Base-by-base conservation (phyloP, 2,329 filamentous ascomycete genomes). In the Teratosphaeriaceae sp. region DNA sequence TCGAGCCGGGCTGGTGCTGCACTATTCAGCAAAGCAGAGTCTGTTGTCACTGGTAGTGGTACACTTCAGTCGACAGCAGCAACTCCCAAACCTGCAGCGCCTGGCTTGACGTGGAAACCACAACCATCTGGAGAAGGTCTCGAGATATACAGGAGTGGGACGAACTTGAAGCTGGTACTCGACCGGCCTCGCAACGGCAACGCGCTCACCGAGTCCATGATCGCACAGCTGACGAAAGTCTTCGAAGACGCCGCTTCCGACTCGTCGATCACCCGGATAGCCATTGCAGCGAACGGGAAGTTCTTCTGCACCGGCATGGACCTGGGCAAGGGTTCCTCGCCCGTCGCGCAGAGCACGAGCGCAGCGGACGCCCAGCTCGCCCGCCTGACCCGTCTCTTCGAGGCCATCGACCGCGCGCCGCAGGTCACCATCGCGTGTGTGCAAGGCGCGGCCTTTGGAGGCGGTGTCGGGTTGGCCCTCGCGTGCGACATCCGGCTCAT, bases 1-100 rank as follows among this genome's bases (percentile, higher is more conserved):
- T 75, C 75, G 31, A 84, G 80, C 55, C 75, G 73, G 33, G 81
- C 84, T n/a, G 82, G 82, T 27, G 24, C 24, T 27, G 24, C 24
- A 16, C 70, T 0, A 15, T n/a, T 34, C 31, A 19, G 31, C 18
- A 34, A 19, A 16, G n/a, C n/a, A n/a, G n/a, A n/a, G n/a, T n/a
- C n/a, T n/a, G n/a, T n/a, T n/a, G n/a, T n/a, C n/a, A n/a, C n/a
- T n/a, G n/a, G n/a, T n/a, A n/a, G n/a, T n/a, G n/a, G n/a, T n/a
- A n/a, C n/a, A n/a, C n/a, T n/a, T n/a, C n/a, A n/a, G n/a, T 27
- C 24, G 24, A 27, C 24, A 8, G 8, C 8, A 27, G 8, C 24
- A 27, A 27, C 24, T 8, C 24, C 13, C 24, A 27, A 27, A 13
- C 24, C 24, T 8, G 8, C 13, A 13, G 8, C 24, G 24, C 15